Evolutionary conservation across 345 rosid species (phyloP).

Genomic region (Melaleuca alternifolia): DNA sequence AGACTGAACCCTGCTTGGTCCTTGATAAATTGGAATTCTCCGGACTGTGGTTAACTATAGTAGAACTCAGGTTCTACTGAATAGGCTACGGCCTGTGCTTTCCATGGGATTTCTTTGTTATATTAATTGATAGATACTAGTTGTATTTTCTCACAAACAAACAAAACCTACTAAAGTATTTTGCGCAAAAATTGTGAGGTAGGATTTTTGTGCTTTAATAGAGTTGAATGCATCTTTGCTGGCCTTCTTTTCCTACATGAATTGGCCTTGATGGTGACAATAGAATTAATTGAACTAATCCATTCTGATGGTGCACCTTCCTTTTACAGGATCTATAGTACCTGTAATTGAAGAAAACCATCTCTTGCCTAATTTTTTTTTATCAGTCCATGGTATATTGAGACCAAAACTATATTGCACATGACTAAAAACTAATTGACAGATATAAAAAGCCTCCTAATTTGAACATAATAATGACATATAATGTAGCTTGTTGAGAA

Average conservation of each 20-base stretch:
- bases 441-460: too few relatives aligned
- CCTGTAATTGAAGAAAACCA: too few relatives aligned
- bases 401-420: too few relatives aligned
- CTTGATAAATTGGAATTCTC: not conserved
- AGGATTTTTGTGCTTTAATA: not conserved
- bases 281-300: not conserved
- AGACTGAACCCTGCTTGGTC: not conserved
- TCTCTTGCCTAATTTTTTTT: too few relatives aligned
- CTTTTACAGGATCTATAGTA: too few relatives aligned
- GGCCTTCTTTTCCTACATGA: not conserved
- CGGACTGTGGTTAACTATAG: not conserved
- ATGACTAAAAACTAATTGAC: too few relatives aligned
- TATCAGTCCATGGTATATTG: too few relatives aligned
- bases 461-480: too few relatives aligned
- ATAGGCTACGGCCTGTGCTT: not conserved
- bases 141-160: not conserved
- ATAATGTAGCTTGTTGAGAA: too few relatives aligned
- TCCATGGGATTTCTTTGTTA: not conserved
- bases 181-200: not conserved
- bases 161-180: not conserved
- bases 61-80: not conserved
- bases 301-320: too few relatives aligned
- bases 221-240: not conserved
- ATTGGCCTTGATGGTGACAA: not conserved
- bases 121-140: not conserved